These are phyloP conservation scores for Rhodotorula glutinis DNA, from an alignment of 1,284 basidiomycete species.

Conservation along the genomic window DNA sequence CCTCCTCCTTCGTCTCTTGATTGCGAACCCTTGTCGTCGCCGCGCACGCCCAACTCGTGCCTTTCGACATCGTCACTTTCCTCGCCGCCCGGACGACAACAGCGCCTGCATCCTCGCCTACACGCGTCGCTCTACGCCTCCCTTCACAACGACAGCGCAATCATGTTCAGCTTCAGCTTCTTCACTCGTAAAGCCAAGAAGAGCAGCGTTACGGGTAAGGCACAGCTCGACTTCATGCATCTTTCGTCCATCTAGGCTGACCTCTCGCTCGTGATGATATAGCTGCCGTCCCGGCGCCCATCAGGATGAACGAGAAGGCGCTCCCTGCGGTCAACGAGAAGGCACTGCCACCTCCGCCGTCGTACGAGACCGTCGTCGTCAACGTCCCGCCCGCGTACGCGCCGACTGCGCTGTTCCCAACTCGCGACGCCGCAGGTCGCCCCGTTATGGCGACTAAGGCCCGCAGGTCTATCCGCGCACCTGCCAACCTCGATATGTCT, in stretches of 20 bases:
- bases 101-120: not conserved
- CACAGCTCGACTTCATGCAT: not conserved
- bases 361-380: conserved; percentile 1
- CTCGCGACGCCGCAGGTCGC: not conserved
- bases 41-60: not conserved
- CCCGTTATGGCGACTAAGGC: not conserved
- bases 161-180: not conserved
- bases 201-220: not conserved
- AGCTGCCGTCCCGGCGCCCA: not conserved
- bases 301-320: not conserved
- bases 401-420: not conserved
- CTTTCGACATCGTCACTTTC: not conserved
- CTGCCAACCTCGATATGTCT: not conserved
- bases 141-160: not conserved
- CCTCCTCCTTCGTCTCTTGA: not conserved
- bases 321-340: not conserved
- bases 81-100: not conserved
- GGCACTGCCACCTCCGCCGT: not conserved
- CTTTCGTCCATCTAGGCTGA: not conserved
- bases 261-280: too few relatives aligned
- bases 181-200: not conserved
- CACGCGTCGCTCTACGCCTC: not conserved
- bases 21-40: not conserved
- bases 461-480: not conserved
- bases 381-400: not conserved